Evolutionary conservation across 2,329 filamentous ascomycete species (phyloP).

Genomic region (Penicillium frequentans): DNA sequence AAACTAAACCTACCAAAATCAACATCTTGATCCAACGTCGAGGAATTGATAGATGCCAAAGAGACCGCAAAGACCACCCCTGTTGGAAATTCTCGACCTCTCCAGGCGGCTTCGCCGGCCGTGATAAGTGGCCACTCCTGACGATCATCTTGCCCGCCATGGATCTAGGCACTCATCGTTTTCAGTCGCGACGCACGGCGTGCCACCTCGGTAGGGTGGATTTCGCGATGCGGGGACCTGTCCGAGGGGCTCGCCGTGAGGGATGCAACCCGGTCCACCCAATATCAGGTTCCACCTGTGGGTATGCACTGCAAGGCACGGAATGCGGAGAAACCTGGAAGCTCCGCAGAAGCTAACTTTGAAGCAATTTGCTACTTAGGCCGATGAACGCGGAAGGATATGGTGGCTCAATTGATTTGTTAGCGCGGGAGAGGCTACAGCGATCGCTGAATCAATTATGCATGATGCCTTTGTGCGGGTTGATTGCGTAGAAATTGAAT

Average conservation of each 20-base stretch:
- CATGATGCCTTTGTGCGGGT: background rate
- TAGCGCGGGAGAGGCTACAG: background rate
- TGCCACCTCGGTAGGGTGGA: conserved; percentile 18
- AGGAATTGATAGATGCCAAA: conserved; percentile 17
- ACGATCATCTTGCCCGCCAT: conserved; percentile 19
- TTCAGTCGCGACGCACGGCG: conserved; percentile 21
- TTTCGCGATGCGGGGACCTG: conserved; percentile 14
- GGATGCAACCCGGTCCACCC: conserved; percentile 21
- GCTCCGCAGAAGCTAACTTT: background rate
- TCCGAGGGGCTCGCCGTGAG: conserved; percentile 16
- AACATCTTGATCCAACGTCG: conserved; percentile 26
- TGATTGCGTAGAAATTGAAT: background rate
- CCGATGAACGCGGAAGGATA: conserved; percentile 13
- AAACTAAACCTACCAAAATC: conserved; percentile 16
- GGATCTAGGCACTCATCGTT: conserved; percentile 23
- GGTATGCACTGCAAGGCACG: conserved; percentile 18
- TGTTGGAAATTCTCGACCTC: conserved; percentile 13
- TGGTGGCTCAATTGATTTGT: background rate
- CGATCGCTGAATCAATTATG: background rate
- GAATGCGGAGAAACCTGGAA: conserved; percentile 14
- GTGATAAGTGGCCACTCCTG: conserved; percentile 24
- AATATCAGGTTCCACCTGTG: conserved; percentile 9
- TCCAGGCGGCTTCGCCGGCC: conserved; percentile 17
- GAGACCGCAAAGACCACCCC: conserved; percentile 12
- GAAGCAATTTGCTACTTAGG: background rate